Percentiles rank a stretch among this genome's conserved stretches.
These are phyloP conservation scores for Parastagonospora avenae DNA, from an alignment of 2,329 filamentous ascomycete genomes.

Conservation along the genomic window DNA sequence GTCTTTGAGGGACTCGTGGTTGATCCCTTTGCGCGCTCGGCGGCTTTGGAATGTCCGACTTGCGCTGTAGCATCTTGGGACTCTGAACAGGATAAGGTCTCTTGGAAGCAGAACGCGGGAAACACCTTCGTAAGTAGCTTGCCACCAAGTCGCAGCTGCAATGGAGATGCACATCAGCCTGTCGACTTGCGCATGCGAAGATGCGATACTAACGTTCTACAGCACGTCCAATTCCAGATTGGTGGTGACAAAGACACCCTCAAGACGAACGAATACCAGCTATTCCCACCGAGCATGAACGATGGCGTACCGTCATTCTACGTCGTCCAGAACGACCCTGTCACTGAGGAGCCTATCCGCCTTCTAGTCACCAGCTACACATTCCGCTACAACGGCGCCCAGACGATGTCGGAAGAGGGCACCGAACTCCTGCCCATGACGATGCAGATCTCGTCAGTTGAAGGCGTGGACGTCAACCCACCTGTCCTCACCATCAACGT, in stretches of 20 bases:
- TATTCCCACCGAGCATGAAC: conserved; percentile 46
- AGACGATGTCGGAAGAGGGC: conserved; percentile 43
- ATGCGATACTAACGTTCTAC: conserved; percentile 18
- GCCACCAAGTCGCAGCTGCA: neutral
- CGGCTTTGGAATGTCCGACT: conserved; percentile 41
- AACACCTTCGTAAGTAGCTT: conserved; percentile 41
- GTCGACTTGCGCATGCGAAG: conserved; percentile 3
- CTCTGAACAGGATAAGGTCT: conserved; percentile 21
- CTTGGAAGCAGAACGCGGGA: conserved; percentile 38
- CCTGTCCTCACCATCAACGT: conserved; percentile 45
- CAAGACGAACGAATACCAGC: conserved; percentile 41
- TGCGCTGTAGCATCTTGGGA: conserved; percentile 21
- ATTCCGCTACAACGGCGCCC: conserved; percentile 41
- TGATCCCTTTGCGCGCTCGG: conserved; percentile 39
- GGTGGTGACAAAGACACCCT: conserved; percentile 38
- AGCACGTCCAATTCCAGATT: conserved; percentile 47
- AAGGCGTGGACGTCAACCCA: conserved; percentile 35
- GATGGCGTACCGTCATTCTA: conserved; percentile 36
- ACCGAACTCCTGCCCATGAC: conserved; percentile 47
- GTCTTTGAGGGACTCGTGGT: conserved; percentile 37
- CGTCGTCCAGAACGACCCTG: conserved; percentile 40
- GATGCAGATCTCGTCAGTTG: conserved; percentile 43
- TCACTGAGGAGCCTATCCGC: conserved; percentile 30
- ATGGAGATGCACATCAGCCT: neutral
- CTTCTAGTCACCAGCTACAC: conserved; percentile 45